phyloP scores from a whole-genome alignment of 2,329 filamentous ascomycete species.

The Zasmidium cellare region DNA sequence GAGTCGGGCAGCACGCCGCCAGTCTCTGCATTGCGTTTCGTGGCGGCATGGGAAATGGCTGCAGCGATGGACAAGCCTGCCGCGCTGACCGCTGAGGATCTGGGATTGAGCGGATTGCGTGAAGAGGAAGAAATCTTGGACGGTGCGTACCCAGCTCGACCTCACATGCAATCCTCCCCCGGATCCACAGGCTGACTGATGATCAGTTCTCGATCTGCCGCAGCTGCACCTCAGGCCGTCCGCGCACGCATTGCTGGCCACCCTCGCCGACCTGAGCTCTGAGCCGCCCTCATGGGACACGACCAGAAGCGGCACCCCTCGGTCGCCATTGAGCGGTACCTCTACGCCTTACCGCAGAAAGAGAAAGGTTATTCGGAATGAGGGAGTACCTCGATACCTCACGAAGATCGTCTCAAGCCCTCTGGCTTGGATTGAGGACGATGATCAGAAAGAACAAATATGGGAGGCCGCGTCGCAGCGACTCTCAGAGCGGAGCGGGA shows the following conservation, averaged over 20 bases:
- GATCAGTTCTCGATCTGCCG: constrained; percentile 70
- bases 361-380: constrained; percentile 45
- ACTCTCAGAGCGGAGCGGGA: constrained; percentile 81
- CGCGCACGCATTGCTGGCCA: constrained; percentile 61
- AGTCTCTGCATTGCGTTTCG: background rate
- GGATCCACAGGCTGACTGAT: background rate
- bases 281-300: constrained; percentile 69
- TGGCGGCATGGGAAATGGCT: background rate
- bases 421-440: constrained; percentile 67
- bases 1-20: background rate
- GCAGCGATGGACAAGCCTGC: constrained; percentile 4
- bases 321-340: constrained; percentile 20
- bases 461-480: constrained; percentile 79
- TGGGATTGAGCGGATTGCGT: constrained; percentile 9
- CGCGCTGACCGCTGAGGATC: constrained; percentile 13
- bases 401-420: constrained; percentile 67
- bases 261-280: constrained; percentile 66
- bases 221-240: constrained; percentile 77
- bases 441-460: constrained; percentile 65
- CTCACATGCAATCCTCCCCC: background rate
- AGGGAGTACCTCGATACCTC: constrained; percentile 64
- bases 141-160: constrained; percentile 24
- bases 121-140: constrained; percentile 31
- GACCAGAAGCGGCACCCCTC: constrained; percentile 27
- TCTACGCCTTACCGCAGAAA: constrained; percentile 26